Percentiles rank a stretch among this genome's conserved stretches.
phyloP scores from a whole-genome alignment of 164 flowering plant species.

The Pachysandra terminalis region DNA sequence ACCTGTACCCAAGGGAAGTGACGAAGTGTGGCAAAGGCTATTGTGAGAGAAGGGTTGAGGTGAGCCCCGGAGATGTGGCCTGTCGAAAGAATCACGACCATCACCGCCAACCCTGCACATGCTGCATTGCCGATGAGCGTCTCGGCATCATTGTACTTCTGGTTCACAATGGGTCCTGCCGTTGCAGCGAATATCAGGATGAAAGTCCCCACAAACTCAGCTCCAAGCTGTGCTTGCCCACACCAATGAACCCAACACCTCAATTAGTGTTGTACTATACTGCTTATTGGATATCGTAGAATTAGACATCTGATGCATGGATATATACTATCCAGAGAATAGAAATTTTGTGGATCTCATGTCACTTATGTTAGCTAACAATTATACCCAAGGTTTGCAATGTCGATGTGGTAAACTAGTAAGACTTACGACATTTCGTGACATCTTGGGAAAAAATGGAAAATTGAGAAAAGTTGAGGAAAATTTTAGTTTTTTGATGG shows the following conservation, averaged over 20 bases:
- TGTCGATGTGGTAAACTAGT: too few relatives aligned
- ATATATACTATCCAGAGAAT: too few relatives aligned
- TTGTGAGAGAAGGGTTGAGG: conserved; percentile 77
- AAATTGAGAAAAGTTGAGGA: too few relatives aligned
- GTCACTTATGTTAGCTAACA: too few relatives aligned
- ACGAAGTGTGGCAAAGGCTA: conserved; percentile 69
- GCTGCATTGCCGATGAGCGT: conserved; percentile 77
- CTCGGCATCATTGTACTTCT: conserved; percentile 66
- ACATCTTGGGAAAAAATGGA: too few relatives aligned
- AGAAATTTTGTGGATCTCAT: too few relatives aligned
- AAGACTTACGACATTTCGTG: too few relatives aligned
- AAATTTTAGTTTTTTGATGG: too few relatives aligned
- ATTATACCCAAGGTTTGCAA: too few relatives aligned
- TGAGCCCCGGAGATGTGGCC: conserved; percentile 95
- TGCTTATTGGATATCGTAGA: too few relatives aligned
- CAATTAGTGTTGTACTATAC: too few relatives aligned
- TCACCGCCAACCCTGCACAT: conserved; percentile 78
- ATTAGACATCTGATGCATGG: too few relatives aligned
- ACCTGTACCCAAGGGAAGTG: conserved; percentile 93
- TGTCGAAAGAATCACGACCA: conserved; percentile 71
- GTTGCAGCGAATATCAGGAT: conserved; percentile 74
- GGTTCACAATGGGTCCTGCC: conserved; percentile 79
- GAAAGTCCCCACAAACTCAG: conserved; percentile 91
- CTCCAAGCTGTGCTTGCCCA: conserved; percentile 49
- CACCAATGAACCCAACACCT: not conserved